phyloP scores from a whole-genome alignment of 1,284 basidiomycete genomes.

The Boletellus dicymbophilus region DNA sequence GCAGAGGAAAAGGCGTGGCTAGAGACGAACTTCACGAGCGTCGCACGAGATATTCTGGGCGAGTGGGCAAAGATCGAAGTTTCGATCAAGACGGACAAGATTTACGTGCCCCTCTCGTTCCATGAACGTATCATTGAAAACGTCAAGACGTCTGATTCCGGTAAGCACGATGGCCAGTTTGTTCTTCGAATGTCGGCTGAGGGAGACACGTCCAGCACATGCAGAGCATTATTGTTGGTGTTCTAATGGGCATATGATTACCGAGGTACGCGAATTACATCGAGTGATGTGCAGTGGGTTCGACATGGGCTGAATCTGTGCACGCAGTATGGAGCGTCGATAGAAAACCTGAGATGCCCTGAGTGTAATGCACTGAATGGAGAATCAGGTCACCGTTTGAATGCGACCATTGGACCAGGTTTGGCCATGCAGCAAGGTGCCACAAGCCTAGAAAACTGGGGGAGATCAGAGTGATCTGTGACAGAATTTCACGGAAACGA shows the following conservation, averaged over 20 bases:
- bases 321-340: slow-evolving; percentile 55
- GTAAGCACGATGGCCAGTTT: slow-evolving; percentile 24
- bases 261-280: slow-evolving; percentile 33
- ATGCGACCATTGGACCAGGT: slow-evolving; percentile 46
- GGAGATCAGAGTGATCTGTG: slow-evolving; percentile 18
- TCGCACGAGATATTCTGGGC: slow-evolving; percentile 34
- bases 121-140: slow-evolving; percentile 46
- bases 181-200: not conserved
- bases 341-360: slow-evolving; percentile 44
- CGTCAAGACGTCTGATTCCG: slow-evolving; percentile 42
- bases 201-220: slow-evolving; percentile 27
- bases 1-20: slow-evolving; percentile 39
- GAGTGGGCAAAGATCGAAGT: slow-evolving; percentile 38
- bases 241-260: slow-evolving; percentile 51
- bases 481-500: not conserved
- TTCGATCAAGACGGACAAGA: slow-evolving; percentile 34
- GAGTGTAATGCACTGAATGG: slow-evolving; percentile 58
- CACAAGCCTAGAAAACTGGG: slow-evolving; percentile 5
- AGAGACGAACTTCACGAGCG: slow-evolving; percentile 31
- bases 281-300: too few species aligned
- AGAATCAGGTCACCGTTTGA: slow-evolving; percentile 43
- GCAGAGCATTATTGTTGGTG: slow-evolving; percentile 49
- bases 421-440: slow-evolving; percentile 31
- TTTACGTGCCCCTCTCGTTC: slow-evolving; percentile 44
- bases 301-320: slow-evolving; percentile 1